Evolutionary conservation across 345 rosid species (phyloP).

Genomic region (Odontarrhena argentea): DNA sequence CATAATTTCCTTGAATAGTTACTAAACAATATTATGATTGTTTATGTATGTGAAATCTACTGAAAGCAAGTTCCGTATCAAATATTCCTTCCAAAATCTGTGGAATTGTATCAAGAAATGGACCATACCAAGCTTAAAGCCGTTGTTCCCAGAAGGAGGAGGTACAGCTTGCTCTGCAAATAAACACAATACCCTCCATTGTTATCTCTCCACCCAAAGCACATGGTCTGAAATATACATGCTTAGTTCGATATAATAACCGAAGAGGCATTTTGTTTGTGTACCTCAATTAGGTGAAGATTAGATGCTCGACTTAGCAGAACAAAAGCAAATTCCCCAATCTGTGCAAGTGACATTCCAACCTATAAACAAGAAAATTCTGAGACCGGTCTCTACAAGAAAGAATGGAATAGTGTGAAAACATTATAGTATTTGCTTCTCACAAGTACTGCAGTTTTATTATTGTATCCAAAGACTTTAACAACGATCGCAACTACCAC

Average conservation of each 20-base stretch:
- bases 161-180: conserved; percentile 80
- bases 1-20: neutral
- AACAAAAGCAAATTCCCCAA: conserved; percentile 97
- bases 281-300: conserved; percentile 93
- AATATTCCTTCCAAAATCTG: neutral
- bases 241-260: neutral
- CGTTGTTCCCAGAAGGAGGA: conserved; percentile 92
- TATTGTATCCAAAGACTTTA: conserved; percentile 84
- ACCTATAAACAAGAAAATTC: conserved; percentile 51
- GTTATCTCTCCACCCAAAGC: conserved; percentile 3
- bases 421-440: conserved; percentile 34
- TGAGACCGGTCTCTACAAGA: conserved; percentile 30
- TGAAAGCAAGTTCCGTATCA: conserved; percentile 1
- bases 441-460: conserved; percentile 87
- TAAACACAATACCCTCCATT: conserved; percentile 9
- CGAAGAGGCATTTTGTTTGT: conserved; percentile 24
- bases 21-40: neutral
- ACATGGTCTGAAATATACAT: neutral
- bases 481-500: conserved; percentile 66
- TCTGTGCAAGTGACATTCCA: conserved; percentile 96
- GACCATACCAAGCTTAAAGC: conserved; percentile 67
- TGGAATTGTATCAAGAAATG: conserved; percentile 2
- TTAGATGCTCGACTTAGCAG: conserved; percentile 97
- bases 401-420: conserved; percentile 2
- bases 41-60: neutral